Base-by-base conservation (phyloP, 768 basidiomycete genomes). In the Naganishia onofrii region DNA sequence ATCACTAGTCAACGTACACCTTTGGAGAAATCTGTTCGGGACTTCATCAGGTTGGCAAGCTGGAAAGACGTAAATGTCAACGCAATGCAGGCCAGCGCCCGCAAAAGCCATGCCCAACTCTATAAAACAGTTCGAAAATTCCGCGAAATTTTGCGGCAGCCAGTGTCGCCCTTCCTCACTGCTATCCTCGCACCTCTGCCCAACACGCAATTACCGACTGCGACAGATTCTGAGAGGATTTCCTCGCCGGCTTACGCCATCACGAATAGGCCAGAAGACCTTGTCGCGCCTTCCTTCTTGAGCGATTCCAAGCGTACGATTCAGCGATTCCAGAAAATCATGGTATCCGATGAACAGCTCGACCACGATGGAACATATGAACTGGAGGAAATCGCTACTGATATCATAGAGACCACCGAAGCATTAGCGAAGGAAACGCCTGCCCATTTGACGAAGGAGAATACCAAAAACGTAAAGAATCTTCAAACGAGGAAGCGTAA, bases 41-140 rank as follows among this genome's bases (percentile, higher is more conserved):
- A 86, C 53, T 89, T 93, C 77, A 89, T 98, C 83, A 95, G 93
- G 80, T 84, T 99, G 54, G 96, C 96, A 1, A 97, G 93, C 76
- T 98, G 96, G 96, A 96, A 91, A 80, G 96, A 99, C 77, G 84
- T 93, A 77, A 99, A 98, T 76, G 90, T 98, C 12, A 89, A 91
- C 72, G 93, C 96, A 1, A 84, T 99, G 69, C 91, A 90, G 79
- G 88, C 90, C 71, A 96, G 93, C 77, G 93, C 96, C 0, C 88
- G 90, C 70, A 88, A 85, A 75, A 93, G 92, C 1, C 96, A 99
- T 79, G 88, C 88, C 70, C 91, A 94, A 72, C 83, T 99, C 1
- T 93, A 92, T 85, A 92, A 91, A 79, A 85, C 88, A 72, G 86
- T 97, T 70, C 87, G 92, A 64, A 96, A 92, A 82, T 95, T 93